Percentiles rank a stretch among this genome's conserved stretches.
These are phyloP conservation scores for Colletotrichum shisoi DNA, from an alignment of 2,329 filamentous ascomycete genomes.

Conservation along the genomic window DNA sequence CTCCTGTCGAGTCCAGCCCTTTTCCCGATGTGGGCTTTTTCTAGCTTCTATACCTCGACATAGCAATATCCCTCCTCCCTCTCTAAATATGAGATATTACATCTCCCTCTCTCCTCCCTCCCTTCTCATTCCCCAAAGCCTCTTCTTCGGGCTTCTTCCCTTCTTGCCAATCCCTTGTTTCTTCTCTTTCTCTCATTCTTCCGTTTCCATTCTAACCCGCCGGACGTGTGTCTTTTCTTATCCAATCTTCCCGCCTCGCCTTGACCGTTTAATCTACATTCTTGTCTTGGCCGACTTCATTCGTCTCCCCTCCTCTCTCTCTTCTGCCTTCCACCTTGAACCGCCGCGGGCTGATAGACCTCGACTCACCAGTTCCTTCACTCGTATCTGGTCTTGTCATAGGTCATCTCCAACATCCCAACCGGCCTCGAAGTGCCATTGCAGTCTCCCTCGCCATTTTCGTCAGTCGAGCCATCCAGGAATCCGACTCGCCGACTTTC, in stretches of 20 bases:
- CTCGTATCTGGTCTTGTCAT: background rate
- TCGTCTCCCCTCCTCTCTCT: background rate
- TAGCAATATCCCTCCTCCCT: conserved; percentile 24
- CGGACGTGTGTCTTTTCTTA: conserved; percentile 14
- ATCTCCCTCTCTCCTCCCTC: conserved; percentile 4
- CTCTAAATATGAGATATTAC: conserved; percentile 12
- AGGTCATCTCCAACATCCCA: background rate
- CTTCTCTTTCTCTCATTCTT: conserved; percentile 8
- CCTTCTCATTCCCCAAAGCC: conserved; percentile 20
- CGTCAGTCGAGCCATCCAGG: background rate
- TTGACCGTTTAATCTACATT: conserved; percentile 12
- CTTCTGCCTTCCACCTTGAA: background rate
- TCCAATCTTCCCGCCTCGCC: conserved; percentile 13
- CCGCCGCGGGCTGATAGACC: background rate
- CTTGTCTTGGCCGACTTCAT: conserved; percentile 22
- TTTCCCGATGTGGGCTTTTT: background rate
- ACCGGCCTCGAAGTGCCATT: background rate
- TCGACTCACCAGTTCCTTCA: background rate
- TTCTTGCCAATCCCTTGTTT: conserved; percentile 23
- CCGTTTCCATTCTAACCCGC: conserved; percentile 3
- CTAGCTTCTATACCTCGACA: conserved; percentile 13
- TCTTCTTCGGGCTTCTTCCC: conserved; percentile 29
- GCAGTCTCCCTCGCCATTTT: background rate
- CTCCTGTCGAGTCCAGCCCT: conserved; percentile 3
- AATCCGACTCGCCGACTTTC: background rate